Evolutionary conservation across 2,329 filamentous ascomycete genomes (phyloP).

Genomic region (Seiridium unicorne): DNA sequence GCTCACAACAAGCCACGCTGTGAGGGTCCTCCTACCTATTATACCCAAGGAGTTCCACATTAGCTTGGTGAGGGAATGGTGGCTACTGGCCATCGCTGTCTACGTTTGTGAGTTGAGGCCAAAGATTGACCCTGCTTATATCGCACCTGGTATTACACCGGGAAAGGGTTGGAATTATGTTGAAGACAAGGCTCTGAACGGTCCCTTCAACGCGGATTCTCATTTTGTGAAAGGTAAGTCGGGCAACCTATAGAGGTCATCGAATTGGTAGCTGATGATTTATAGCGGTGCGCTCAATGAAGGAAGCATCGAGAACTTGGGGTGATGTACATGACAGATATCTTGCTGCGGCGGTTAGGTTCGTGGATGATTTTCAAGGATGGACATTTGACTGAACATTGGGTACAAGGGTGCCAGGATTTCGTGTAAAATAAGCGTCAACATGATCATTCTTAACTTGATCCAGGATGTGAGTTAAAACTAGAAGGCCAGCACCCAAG

Average conservation of each 20-base stretch:
- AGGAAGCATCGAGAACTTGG: slow-evolving; percentile 73
- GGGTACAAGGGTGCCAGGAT: neutral
- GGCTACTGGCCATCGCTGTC: slow-evolving; percentile 75
- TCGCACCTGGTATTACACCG: slow-evolving; percentile 59
- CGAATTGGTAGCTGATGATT: slow-evolving; percentile 10
- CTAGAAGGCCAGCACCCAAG: no score
- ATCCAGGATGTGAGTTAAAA: no score
- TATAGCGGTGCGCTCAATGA: slow-evolving; percentile 68
- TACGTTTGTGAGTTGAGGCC: slow-evolving; percentile 78
- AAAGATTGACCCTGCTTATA: slow-evolving; percentile 62
- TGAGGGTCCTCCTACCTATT: slow-evolving; percentile 79
- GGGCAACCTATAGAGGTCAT: no score
- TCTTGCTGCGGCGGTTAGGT: slow-evolving; percentile 66
- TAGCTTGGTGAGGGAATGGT: slow-evolving; percentile 80
- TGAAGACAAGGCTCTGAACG: slow-evolving; percentile 66
- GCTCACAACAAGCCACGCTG: slow-evolving; percentile 82
- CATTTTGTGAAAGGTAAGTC: slow-evolving; percentile 79
- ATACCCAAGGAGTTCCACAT: slow-evolving; percentile 73
- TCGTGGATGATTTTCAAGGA: slow-evolving; percentile 70
- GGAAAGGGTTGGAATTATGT: slow-evolving; percentile 76
- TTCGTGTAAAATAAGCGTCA: no score
- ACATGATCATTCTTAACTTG: no score
- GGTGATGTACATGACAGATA: slow-evolving; percentile 66
- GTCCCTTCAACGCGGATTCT: slow-evolving; percentile 67
- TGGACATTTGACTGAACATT: slow-evolving; percentile 43